Percentiles rank a stretch among this genome's conserved stretches.
These are phyloP conservation scores for Lecanicillium sp. DNA, from an alignment of 2,329 filamentous ascomycete species.

Conservation along the genomic window DNA sequence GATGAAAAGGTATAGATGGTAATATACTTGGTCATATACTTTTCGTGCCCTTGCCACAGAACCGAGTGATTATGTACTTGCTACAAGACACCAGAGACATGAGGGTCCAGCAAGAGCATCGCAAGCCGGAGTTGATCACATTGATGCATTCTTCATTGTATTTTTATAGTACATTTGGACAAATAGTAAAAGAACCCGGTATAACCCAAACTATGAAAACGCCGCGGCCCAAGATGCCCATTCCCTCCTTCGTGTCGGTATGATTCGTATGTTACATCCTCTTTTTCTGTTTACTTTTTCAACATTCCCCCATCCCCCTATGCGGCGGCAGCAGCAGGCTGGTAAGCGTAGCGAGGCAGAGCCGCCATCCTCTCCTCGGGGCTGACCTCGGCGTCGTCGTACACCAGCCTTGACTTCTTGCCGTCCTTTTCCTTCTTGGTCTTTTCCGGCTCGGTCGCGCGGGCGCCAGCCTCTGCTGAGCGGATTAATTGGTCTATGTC, in stretches of 20 bases:
- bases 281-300: not conserved
- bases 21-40: conserved; percentile 5
- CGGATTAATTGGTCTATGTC: conserved; percentile 61
- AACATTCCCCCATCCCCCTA: not conserved
- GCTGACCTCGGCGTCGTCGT: conserved; percentile 71
- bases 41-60: not conserved
- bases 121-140: too few species aligned
- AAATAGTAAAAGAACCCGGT: not conserved
- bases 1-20: not conserved
- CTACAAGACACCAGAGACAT: too few species aligned
- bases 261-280: not conserved
- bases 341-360: conserved; percentile 67
- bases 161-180: conserved; percentile 3
- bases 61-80: too few species aligned
- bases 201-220: conserved; percentile 9
- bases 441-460: conserved; percentile 39
- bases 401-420: conserved; percentile 67
- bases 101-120: too few species aligned
- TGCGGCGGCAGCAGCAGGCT: conserved; percentile 21
- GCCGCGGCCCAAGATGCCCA: conserved; percentile 3
- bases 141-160: not conserved
- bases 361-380: conserved; percentile 86
- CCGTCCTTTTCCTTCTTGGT: conserved; percentile 67
- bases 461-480: conserved; percentile 51
- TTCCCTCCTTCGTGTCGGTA: not conserved